These are phyloP conservation scores for Polyplosphaeria fusca DNA, from an alignment of 495 filamentous ascomycete species.

Conservation along the genomic window DNA sequence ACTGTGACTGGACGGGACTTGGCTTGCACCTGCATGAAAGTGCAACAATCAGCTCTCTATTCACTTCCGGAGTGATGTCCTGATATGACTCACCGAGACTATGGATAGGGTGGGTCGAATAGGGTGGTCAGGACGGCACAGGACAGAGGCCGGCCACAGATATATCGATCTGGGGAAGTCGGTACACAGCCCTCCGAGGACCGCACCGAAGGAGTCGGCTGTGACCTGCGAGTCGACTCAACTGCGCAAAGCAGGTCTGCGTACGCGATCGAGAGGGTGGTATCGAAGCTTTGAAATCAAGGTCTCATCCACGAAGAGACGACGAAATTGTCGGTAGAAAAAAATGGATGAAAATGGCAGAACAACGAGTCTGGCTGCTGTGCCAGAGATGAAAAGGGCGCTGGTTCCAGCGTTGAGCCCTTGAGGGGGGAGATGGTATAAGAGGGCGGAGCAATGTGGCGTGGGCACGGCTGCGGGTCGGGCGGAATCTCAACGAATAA, in stretches of 20 bases:
- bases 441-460: slow-evolving; percentile 28
- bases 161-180: slow-evolving; percentile 18
- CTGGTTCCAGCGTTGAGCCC: slow-evolving; percentile 2
- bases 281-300: slow-evolving; percentile 3
- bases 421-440: slow-evolving; percentile 18
- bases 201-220: slow-evolving; percentile 2
- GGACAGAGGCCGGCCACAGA: slow-evolving; percentile 18
- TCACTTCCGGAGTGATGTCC: slow-evolving; percentile 1
- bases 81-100: slow-evolving; percentile 30
- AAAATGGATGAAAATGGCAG: not conserved
- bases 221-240: slow-evolving; percentile 3
- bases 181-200: slow-evolving; percentile 29
- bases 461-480: not conserved
- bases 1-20: slow-evolving; percentile 22
- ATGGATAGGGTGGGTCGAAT: slow-evolving; percentile 9
- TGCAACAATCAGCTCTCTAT: slow-evolving; percentile 29
- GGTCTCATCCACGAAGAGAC: slow-evolving; percentile 7
- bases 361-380: not conserved
- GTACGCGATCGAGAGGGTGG: slow-evolving; percentile 2
- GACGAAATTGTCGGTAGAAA: not conserved
- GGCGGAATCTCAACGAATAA: slow-evolving; percentile 16
- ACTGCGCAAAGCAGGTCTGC: not conserved
- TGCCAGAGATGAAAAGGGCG: slow-evolving; percentile 16
- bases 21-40: slow-evolving; percentile 22
- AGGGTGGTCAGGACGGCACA: slow-evolving; percentile 12